phyloP scores from a whole-genome alignment of 2,329 filamentous ascomycete genomes.

The Fusarium continuum region DNA sequence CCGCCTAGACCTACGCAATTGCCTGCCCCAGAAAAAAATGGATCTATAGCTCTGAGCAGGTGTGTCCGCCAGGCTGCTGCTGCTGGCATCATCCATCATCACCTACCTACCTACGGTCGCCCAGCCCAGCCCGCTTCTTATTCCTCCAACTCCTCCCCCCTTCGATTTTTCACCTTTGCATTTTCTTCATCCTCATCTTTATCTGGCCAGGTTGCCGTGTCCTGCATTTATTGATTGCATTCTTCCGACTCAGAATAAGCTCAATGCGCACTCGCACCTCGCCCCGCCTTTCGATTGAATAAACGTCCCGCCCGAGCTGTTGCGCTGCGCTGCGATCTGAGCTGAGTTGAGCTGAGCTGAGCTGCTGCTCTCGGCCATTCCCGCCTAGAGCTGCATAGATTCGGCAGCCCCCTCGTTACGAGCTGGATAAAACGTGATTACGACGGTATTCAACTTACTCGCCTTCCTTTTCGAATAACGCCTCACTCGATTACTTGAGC shows the following conservation, averaged over 20 bases:
- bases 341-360: constrained; percentile 31
- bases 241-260: constrained; percentile 2
- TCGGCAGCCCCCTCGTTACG: constrained; percentile 20
- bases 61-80: constrained; percentile 39
- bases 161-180: constrained; percentile 20
- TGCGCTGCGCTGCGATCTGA: constrained; percentile 26
- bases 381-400: constrained; percentile 24
- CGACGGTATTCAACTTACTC: constrained; percentile 22
- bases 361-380: constrained; percentile 27
- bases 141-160: constrained; percentile 27
- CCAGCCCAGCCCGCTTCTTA: constrained; percentile 31
- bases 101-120: constrained; percentile 4
- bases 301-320: constrained; percentile 30
- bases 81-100: constrained; percentile 44
- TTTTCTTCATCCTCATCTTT: neutral
- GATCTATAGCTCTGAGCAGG: constrained; percentile 19
- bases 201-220: constrained; percentile 4
- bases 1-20: neutral
- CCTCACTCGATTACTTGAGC: neutral
- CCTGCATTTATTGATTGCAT: neutral
- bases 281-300: constrained; percentile 29
- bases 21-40: constrained; percentile 32
- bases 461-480: neutral
- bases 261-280: constrained; percentile 32
- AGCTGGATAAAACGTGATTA: constrained; percentile 8